Evolutionary conservation across 805 yeast genomes (phyloP), one percentile per base, ranked within the genome.

Genomic region (Diddensiella santjacobensis): DNA sequence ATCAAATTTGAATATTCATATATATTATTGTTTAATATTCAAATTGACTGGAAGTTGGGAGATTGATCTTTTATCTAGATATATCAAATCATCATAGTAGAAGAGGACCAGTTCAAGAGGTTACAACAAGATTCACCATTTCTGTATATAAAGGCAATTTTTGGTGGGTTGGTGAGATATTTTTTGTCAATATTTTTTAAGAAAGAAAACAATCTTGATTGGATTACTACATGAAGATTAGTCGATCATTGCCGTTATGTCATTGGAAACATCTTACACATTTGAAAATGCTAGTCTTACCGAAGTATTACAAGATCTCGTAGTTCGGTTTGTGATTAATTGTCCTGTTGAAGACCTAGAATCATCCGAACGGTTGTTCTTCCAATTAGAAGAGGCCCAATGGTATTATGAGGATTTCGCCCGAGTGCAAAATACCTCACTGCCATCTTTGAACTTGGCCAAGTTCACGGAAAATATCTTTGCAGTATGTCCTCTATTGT

Each of bases 321-420:
- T 88, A 15, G 98, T 87, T 44, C 73, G 99, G 53, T 93, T 93
- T 62, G 82, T 95, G 42, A 78, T 90, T 49, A 93, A 93, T 71
- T 86, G 90, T 45, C 98, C 99, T 6, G 79, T 80, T 3, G 97
- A 91, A 60, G 99, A 93, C 65, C 70, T 91, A 45, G 80, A 93
- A 29, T 77, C 90, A 13, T 76, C 82, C 23, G 91, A 72, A 62
- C 75, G 99, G 61, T 84, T 90, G 22, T 79, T 89, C 61, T 93
- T 93, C 70, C 96, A 90, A 64, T 83, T 93, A 37, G 99, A 93
- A 71, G 98, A 93, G 66, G 99, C 99, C 1, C 96, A 89, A 58
- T 93, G 99, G 99, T 93, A 86, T 63, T 93, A 90, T 67, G 77
- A 84, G 43, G 99, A 93, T 67, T 90, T 84, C 59, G 74, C 84